A percentile compares a stretch with the other conserved stretches of the same genome.
Conservation (phyloP, 2,329 filamentous ascomycete species). For the Penicillium concentricum region DNA sequence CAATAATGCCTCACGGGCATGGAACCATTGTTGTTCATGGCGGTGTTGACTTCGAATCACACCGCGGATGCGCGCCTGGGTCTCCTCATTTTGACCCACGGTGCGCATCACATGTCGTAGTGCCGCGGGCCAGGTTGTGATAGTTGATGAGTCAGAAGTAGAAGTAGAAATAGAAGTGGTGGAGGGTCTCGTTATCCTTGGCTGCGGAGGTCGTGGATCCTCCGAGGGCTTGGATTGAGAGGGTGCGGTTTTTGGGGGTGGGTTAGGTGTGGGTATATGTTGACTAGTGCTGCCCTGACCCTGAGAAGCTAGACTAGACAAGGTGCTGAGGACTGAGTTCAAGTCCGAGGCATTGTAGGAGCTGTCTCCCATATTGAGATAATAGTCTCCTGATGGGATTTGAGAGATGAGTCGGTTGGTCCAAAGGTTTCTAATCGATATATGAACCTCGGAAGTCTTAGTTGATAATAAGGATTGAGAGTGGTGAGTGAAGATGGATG, state of each 20-base stretch:
- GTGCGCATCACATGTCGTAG: constrained; percentile 53
- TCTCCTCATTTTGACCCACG: constrained; percentile 46
- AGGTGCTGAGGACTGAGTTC: constrained; percentile 42
- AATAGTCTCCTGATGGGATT: neutral
- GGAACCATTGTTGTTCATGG: constrained; percentile 63
- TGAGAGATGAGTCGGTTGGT: neutral
- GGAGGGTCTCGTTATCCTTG: constrained; percentile 8
- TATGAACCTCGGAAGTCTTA: neutral
- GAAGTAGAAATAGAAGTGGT: constrained; percentile 5
- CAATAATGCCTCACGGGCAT: constrained; percentile 52
- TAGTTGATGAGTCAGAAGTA: constrained; percentile 44
- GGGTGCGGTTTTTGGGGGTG: constrained; percentile 1
- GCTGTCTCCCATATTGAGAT: constrained; percentile 19
- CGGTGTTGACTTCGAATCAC: constrained; percentile 63
- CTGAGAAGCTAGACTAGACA: constrained; percentile 38
- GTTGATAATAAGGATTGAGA: neutral
- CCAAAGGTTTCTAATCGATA: neutral
- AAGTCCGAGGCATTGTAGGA: constrained; percentile 37
- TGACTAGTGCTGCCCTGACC: constrained; percentile 11
- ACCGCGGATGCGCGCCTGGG: constrained; percentile 49
- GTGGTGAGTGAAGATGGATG: neutral
- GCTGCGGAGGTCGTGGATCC: neutral
- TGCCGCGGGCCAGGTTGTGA: constrained; percentile 53
- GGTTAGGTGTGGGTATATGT: constrained; percentile 3
- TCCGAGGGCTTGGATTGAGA: neutral